Conservation (phyloP, 768 basidiomycete species). For the Suillus paluster region DNA sequence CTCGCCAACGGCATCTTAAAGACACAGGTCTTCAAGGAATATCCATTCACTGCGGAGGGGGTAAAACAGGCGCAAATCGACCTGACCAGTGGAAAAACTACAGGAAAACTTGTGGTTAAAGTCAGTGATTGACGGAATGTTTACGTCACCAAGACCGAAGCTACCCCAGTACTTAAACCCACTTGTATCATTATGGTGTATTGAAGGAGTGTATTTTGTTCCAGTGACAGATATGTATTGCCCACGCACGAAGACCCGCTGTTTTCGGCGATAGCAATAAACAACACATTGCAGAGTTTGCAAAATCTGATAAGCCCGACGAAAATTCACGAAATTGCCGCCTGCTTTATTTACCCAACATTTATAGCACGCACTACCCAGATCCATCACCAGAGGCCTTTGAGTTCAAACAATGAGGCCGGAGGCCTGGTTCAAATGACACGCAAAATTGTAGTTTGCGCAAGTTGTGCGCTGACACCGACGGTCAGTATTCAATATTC, state of each 20-base stretch:
- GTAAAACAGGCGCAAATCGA: conserved; percentile 78
- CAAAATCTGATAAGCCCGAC: not conserved
- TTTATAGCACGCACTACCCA: not conserved
- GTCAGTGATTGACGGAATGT: conserved; percentile 38
- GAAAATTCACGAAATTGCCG: not conserved
- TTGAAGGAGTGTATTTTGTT: not conserved
- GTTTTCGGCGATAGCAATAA: too few relatives aligned
- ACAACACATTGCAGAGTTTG: too few relatives aligned
- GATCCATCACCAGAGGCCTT: too few relatives aligned
- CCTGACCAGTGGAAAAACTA: conserved; percentile 74
- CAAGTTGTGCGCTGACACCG: too few relatives aligned
- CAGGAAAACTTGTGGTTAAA: conserved; percentile 87
- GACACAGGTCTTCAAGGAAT: conserved; percentile 75
- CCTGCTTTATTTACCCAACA: not conserved
- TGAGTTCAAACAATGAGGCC: too few relatives aligned
- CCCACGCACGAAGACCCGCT: not conserved
- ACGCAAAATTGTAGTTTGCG: too few relatives aligned
- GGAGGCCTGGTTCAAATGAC: too few relatives aligned
- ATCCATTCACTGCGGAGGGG: conserved; percentile 84
- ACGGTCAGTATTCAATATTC: too few relatives aligned
- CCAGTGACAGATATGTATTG: not conserved
- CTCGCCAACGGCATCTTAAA: conserved; percentile 64
- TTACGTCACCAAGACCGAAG: not conserved
- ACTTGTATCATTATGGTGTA: not conserved
- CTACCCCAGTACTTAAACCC: not conserved